Evolutionary conservation across 2,329 filamentous ascomycete species (phyloP).

Genomic region (Exutisphaerella laricina): DNA sequence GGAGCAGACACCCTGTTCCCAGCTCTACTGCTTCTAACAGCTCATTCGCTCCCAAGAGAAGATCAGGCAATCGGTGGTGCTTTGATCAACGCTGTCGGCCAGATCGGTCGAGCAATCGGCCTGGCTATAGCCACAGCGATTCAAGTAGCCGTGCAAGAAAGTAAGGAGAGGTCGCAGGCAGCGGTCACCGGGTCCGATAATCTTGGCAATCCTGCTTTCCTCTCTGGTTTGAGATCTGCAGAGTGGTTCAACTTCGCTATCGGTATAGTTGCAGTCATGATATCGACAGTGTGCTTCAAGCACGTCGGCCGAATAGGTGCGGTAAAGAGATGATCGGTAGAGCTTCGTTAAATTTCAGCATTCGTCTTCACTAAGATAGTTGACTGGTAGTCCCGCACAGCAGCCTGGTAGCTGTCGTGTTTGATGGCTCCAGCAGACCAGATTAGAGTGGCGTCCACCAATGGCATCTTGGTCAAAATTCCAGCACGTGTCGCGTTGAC

Average conservation of each 20-base stretch:
- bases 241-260: constrained; percentile 39
- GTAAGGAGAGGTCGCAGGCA: constrained; percentile 32
- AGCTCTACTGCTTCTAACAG: constrained; percentile 60
- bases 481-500: neutral
- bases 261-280: constrained; percentile 30
- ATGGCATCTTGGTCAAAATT: constrained; percentile 7
- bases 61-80: constrained; percentile 65
- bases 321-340: constrained; percentile 11
- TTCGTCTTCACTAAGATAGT: neutral
- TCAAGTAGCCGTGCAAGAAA: constrained; percentile 52
- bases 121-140: constrained; percentile 60
- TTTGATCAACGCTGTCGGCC: constrained; percentile 60
- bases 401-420: constrained; percentile 63
- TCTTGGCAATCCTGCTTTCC: constrained; percentile 28
- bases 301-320: constrained; percentile 28
- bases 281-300: constrained; percentile 32
- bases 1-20: constrained; percentile 65
- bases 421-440: constrained; percentile 72
- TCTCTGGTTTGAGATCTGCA: constrained; percentile 36
- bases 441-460: constrained; percentile 68
- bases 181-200: constrained; percentile 27
- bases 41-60: constrained; percentile 54
- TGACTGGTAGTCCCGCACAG: constrained; percentile 36
- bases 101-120: constrained; percentile 61
- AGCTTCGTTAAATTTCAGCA: too few species aligned